Evolutionary conservation across 2,329 filamentous ascomycete species (phyloP).

Genomic region (Septoria linicola): DNA sequence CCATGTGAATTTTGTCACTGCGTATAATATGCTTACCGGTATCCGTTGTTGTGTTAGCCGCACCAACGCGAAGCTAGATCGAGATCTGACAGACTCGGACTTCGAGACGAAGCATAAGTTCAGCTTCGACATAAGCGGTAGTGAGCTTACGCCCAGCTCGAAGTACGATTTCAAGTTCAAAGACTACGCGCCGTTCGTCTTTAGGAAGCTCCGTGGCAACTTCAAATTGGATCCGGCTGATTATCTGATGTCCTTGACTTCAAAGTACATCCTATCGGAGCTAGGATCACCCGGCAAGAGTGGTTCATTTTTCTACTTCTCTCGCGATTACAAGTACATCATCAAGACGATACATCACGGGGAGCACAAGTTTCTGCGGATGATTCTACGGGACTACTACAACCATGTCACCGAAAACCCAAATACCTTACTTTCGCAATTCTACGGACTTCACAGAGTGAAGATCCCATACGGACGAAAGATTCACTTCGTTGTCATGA

Average conservation of each 20-base stretch:
- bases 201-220: conserved; percentile 80
- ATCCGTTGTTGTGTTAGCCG: conserved; percentile 95
- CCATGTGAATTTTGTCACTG: conserved; percentile 89
- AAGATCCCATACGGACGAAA: conserved; percentile 98
- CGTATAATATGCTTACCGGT: conserved; percentile 99
- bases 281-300: conserved; percentile 96
- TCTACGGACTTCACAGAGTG: conserved; percentile 94
- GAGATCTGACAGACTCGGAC: conserved; percentile 83
- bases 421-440: conserved; percentile 94
- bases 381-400: conserved; percentile 88
- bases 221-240: conserved; percentile 95
- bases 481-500: conserved; percentile 99
- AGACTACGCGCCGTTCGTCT: conserved; percentile 99
- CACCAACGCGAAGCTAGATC: conserved; percentile 94
- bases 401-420: conserved; percentile 88
- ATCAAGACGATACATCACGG: conserved; percentile 99
- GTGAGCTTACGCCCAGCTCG: conserved; percentile 93
- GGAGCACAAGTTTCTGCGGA: conserved; percentile 84
- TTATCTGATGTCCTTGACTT: conserved; percentile 95
- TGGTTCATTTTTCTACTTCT: conserved; percentile 99
- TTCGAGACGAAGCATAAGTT: conserved; percentile 96
- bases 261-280: conserved; percentile 97
- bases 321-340: conserved; percentile 98
- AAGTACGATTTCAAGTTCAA: conserved; percentile 99
- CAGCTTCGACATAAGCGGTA: conserved; percentile 97